phyloP scores from a whole-genome alignment of 2,329 filamentous ascomycete species.

The Penicillium occitanis region DNA sequence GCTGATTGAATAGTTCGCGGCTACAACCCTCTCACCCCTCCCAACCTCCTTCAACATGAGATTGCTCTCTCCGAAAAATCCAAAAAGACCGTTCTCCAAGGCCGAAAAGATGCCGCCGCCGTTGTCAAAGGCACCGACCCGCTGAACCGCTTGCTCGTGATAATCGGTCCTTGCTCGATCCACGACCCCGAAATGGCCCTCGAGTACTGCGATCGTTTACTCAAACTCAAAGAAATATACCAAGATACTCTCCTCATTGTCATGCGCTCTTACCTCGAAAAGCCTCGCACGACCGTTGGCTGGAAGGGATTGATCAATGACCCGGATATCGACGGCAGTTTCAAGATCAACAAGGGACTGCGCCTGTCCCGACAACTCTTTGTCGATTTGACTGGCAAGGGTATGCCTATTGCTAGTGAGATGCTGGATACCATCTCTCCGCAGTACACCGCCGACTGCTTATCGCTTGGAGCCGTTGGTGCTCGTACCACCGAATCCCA shows the following conservation, averaged over 20 bases:
- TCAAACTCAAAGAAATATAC: slow-evolving; percentile 82
- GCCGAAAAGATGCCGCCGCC: slow-evolving; percentile 60
- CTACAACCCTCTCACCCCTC: slow-evolving; percentile 89
- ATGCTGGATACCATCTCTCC: slow-evolving; percentile 98
- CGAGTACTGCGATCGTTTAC: slow-evolving; percentile 84
- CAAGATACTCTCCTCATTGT: slow-evolving; percentile 87
- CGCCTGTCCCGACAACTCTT: slow-evolving; percentile 85
- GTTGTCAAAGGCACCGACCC: slow-evolving; percentile 61
- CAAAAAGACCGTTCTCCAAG: slow-evolving; percentile 56
- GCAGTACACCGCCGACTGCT: slow-evolving; percentile 89
- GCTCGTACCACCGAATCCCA: slow-evolving; percentile 97
- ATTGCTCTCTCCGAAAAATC: slow-evolving; percentile 57
- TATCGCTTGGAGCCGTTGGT: slow-evolving; percentile 89
- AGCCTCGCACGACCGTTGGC: slow-evolving; percentile 94
- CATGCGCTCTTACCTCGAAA: slow-evolving; percentile 98
- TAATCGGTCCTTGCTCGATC: slow-evolving; percentile 95
- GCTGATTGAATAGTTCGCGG: slow-evolving; percentile 63
- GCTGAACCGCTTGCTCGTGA: slow-evolving; percentile 65
- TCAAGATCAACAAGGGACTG: slow-evolving; percentile 98
- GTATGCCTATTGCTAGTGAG: slow-evolving; percentile 95
- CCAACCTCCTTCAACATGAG: slow-evolving; percentile 92
- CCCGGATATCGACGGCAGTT: slow-evolving; percentile 95
- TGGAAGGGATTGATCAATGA: slow-evolving; percentile 99
- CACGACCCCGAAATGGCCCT: slow-evolving; percentile 89
- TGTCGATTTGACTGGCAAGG: slow-evolving; percentile 83